These are phyloP conservation scores for Nannizziopsis arthrosporioides DNA, from an alignment of 2,329 filamentous ascomycete species.

Conservation along the genomic window DNA sequence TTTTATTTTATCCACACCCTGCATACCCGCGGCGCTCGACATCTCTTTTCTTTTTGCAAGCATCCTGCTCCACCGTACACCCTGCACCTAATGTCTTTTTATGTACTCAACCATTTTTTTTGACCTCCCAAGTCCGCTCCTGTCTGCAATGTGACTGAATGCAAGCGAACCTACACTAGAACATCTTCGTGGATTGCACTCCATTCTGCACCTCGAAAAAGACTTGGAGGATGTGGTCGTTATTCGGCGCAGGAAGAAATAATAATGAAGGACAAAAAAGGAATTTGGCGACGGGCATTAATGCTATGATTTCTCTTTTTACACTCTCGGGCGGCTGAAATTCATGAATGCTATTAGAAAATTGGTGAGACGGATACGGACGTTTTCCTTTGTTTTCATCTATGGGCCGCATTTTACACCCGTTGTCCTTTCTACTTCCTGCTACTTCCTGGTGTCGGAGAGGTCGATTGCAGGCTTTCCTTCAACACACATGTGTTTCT, in stretches of 20 bases:
- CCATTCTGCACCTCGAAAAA: neutral
- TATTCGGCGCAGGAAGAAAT: slow-evolving; percentile 4
- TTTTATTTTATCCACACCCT: neutral
- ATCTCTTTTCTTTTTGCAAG: neutral
- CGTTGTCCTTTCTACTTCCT: neutral
- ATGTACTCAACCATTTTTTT: neutral
- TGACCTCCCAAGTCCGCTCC: neutral
- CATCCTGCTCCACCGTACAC: neutral
- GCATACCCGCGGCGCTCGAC: slow-evolving; percentile 9
- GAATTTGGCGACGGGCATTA: slow-evolving; percentile 5
- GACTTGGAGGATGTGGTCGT: slow-evolving; percentile 1
- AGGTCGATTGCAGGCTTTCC: too few relatives aligned
- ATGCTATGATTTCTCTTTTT: slow-evolving; percentile 6
- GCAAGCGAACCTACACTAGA: too few relatives aligned
- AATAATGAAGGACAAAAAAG: neutral
- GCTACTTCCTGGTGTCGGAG: neutral
- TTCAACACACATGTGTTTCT: slow-evolving; percentile 7
- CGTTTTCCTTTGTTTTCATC: slow-evolving; percentile 6
- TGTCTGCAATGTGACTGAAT: too few relatives aligned
- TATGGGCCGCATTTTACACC: neutral
- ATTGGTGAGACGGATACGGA: slow-evolving; percentile 10
- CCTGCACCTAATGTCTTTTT: slow-evolving; percentile 4
- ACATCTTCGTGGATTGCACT: too few relatives aligned
- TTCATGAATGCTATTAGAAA: slow-evolving; percentile 4
- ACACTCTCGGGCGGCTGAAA: slow-evolving; percentile 9